Evolutionary conservation across 2,329 filamentous ascomycete genomes (phyloP).

Genomic region (Botrytis tulipae): DNA sequence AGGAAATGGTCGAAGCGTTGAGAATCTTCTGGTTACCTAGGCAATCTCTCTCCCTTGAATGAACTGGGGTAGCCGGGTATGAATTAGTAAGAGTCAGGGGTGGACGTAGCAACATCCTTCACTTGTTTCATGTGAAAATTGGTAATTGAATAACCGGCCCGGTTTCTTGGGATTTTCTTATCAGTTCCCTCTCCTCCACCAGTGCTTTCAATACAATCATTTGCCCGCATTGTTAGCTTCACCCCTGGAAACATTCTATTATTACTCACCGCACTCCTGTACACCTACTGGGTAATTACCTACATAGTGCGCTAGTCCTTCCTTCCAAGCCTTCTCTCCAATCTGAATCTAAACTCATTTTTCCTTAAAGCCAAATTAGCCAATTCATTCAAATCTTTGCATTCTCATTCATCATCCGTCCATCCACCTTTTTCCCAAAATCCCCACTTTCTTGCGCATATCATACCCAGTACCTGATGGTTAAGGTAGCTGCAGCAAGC

Average conservation of each 20-base stretch:
- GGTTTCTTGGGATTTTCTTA: not conserved
- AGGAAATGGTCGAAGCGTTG: constrained; percentile 4
- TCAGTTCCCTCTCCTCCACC: not conserved
- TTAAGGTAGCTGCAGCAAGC: constrained; percentile 21
- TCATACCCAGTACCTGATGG: constrained; percentile 11
- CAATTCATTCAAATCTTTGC: not conserved
- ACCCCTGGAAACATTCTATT: not conserved
- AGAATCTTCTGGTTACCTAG: not conserved
- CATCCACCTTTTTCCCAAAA: constrained; percentile 2
- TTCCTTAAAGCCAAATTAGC: not conserved
- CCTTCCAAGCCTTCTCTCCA: not conserved
- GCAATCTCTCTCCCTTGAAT: not conserved
- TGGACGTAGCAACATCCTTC: not conserved
- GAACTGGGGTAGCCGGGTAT: not conserved
- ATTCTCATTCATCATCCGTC: constrained; percentile 10
- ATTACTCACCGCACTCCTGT: not conserved
- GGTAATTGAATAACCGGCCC: not conserved
- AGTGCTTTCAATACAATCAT: not conserved
- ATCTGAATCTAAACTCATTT: not conserved
- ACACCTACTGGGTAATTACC: not conserved
- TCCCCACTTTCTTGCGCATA: constrained; percentile 23
- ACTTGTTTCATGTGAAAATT: not conserved
- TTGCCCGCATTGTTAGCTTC: not conserved
- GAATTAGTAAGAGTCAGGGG: not conserved
- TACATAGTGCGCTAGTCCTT: not conserved